A percentile compares a stretch with the other conserved stretches of the same genome.
These are phyloP conservation scores for Streptanthus diversifolius DNA, from an alignment of 345 rosid genomes.

Conservation along the genomic window DNA sequence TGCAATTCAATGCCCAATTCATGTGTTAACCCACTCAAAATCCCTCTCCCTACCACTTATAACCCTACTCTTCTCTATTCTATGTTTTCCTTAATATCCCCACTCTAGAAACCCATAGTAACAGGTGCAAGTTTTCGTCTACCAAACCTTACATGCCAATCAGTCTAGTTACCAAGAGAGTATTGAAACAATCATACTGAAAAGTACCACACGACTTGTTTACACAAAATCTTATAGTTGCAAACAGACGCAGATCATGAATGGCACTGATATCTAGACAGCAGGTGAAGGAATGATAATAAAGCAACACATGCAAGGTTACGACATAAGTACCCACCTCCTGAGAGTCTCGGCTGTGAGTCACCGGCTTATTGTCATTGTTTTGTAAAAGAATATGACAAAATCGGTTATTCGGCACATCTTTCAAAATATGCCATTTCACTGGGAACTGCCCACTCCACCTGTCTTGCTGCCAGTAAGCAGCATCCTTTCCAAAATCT, in stretches of 20 bases:
- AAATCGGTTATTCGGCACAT: conserved; percentile 67
- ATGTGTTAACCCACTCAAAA: not conserved
- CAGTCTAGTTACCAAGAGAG: not conserved
- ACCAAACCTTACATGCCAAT: not conserved
- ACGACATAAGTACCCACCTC: conserved; percentile 44
- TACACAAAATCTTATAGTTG: not conserved
- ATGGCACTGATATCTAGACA: not conserved
- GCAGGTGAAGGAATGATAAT: not conserved
- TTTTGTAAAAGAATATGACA: conserved; percentile 58
- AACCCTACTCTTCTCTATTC: not conserved
- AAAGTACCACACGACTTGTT: not conserved
- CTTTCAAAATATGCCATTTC: conserved; percentile 66
- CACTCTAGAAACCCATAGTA: not conserved
- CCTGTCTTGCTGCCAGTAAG: conserved; percentile 70
- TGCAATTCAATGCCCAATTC: not conserved
- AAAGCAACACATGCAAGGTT: not conserved
- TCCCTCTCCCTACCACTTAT: not conserved
- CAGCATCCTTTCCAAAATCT: conserved; percentile 68
- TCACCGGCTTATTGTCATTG: conserved; percentile 75
- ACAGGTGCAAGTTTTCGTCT: not conserved
- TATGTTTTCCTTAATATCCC: not conserved
- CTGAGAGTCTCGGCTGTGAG: conserved; percentile 76
- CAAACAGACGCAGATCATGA: not conserved
- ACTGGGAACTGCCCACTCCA: conserved; percentile 87
- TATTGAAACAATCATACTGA: not conserved